Evolutionary conservation across 441 rosid genomes (phyloP).

Genomic region (Populus tomentosa): DNA sequence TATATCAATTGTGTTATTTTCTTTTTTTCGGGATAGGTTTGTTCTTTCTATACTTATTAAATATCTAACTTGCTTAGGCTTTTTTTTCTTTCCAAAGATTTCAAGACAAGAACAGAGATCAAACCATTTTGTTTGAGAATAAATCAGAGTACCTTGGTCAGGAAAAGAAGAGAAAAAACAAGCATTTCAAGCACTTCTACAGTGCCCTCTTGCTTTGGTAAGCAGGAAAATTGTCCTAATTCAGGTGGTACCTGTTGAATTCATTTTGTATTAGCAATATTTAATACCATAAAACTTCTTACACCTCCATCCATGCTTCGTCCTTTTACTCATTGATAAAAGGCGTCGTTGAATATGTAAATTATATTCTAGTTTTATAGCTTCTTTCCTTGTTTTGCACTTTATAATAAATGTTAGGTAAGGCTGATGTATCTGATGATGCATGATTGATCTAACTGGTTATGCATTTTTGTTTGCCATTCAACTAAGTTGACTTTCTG

Average conservation of each 20-base stretch:
- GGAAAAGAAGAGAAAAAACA: too few species aligned
- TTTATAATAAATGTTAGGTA: neutral
- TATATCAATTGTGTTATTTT: too few species aligned
- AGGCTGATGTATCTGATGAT: constrained; percentile 5
- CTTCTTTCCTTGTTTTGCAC: neutral
- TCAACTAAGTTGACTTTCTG: neutral
- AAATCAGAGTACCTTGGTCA: too few species aligned
- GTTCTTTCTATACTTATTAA: too few species aligned
- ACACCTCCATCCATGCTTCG: neutral
- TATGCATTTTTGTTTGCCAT: neutral
- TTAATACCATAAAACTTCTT: neutral
- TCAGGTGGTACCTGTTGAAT: neutral
- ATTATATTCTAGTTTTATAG: neutral
- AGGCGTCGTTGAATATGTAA: neutral
- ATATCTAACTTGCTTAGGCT: too few species aligned
- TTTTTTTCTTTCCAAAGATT: too few species aligned
- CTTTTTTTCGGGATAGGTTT: too few species aligned
- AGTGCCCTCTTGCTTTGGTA: neutral
- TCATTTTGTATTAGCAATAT: neutral
- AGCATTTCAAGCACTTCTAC: neutral
- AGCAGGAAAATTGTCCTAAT: neutral
- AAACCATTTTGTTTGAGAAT: too few species aligned
- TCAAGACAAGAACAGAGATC: too few species aligned
- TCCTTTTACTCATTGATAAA: neutral
- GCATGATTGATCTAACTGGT: neutral